phyloP scores from a whole-genome alignment of 2,329 filamentous ascomycete genomes.

The Penicillium sp. region DNA sequence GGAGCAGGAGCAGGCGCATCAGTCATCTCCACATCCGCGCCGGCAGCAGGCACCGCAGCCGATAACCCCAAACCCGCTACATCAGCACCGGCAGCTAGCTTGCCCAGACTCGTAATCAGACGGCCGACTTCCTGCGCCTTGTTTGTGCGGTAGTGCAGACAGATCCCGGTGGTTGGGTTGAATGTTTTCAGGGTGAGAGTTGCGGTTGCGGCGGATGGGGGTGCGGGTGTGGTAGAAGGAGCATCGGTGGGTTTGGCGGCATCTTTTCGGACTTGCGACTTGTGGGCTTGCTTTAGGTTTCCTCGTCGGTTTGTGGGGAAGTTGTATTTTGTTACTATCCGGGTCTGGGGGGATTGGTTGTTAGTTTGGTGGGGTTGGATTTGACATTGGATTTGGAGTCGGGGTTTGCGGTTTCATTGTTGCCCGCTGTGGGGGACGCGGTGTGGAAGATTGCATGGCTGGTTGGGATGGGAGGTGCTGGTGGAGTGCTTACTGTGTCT shows the following conservation, averaged over 20 bases:
- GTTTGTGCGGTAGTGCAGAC: conserved; percentile 85
- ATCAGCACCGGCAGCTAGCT: conserved; percentile 65
- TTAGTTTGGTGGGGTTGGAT: not conserved
- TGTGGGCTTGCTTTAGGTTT: conserved; percentile 29
- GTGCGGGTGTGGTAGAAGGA: conserved; percentile 49
- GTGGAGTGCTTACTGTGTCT: conserved; percentile 61
- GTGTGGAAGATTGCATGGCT: not conserved
- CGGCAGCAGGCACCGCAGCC: conserved; percentile 33
- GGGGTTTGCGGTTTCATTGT: not conserved
- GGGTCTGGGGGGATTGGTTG: conserved; percentile 57
- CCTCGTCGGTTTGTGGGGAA: conserved; percentile 45
- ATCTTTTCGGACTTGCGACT: conserved; percentile 31
- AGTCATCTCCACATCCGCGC: conserved; percentile 33
- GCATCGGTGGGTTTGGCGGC: conserved; percentile 11
- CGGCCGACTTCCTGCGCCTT: conserved; percentile 75
- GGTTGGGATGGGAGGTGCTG: not conserved
- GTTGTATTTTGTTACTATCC: conserved; percentile 89
- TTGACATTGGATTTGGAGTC: not conserved
- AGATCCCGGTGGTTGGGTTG: conserved; percentile 75
- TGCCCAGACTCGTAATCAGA: conserved; percentile 72
- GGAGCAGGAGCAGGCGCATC: conserved; percentile 31
- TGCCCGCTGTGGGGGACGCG: not conserved
- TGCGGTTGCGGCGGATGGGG: conserved; percentile 61
- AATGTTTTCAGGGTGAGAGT: conserved; percentile 84
- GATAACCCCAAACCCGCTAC: conserved; percentile 54